Percentiles rank a stretch among this genome's conserved stretches.
These are phyloP conservation scores for Candolleomyces aberdarensis DNA, from an alignment of 768 basidiomycete genomes.

Conservation along the genomic window DNA sequence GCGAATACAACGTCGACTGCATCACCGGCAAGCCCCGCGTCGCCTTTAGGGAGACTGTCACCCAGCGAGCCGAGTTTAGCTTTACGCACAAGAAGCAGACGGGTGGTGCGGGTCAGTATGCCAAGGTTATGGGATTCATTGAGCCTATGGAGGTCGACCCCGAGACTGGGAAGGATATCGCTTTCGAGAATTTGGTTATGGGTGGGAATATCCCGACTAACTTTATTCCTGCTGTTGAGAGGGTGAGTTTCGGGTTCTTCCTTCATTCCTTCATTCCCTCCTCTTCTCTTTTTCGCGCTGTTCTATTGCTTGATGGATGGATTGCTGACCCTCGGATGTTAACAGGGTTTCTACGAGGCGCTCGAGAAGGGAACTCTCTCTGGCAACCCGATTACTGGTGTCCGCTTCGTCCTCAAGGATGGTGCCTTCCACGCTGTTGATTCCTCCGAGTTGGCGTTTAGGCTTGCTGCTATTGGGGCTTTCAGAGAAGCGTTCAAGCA, in stretches of 20 bases:
- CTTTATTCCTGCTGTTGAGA: constrained; percentile 94
- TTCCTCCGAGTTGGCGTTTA: constrained; percentile 95
- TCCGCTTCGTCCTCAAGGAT: constrained; percentile 85
- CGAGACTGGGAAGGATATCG: constrained; percentile 79
- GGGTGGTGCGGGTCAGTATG: constrained; percentile 96
- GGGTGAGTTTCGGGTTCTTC: constrained; percentile 43
- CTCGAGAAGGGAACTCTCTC: constrained; percentile 86
- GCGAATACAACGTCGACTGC: constrained; percentile 94
- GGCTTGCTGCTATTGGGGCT: constrained; percentile 85
- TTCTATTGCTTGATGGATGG: neutral
- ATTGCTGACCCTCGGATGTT: neutral
- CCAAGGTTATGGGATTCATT: constrained; percentile 84
- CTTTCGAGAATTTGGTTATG: constrained; percentile 86
- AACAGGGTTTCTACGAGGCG: constrained; percentile 91
- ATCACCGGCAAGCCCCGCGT: constrained; percentile 94
- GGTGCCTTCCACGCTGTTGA: constrained; percentile 93
- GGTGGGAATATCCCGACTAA: constrained; percentile 89
- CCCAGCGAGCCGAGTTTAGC: constrained; percentile 73
- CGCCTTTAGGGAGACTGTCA: constrained; percentile 94
- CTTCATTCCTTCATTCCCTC: neutral
- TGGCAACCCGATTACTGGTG: constrained; percentile 85
- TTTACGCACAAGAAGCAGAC: constrained; percentile 99
- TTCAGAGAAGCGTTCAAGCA: constrained; percentile 86
- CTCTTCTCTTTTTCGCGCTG: too few species aligned
- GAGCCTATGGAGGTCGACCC: constrained; percentile 78